Conservation (phyloP, 768 basidiomycete species). For the Suillus hirtellus region DNA sequence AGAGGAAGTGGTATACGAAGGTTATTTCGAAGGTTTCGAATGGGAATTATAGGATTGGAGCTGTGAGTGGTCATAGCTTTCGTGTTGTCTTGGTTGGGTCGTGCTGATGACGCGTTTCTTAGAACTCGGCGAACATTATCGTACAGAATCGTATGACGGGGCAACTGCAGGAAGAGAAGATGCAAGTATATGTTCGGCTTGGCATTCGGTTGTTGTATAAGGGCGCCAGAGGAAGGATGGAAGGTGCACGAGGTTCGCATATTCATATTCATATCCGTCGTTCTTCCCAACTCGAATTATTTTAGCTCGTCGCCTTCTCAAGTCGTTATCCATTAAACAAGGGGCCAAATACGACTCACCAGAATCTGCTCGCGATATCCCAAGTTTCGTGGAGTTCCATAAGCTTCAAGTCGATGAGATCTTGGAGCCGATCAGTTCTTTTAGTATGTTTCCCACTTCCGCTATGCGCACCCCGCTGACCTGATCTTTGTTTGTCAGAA, state of each 20-base stretch:
- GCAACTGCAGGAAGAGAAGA: conserved; percentile 95
- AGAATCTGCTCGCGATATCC: conserved; percentile 82
- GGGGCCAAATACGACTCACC: conserved; percentile 90
- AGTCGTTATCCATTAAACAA: conserved; percentile 90
- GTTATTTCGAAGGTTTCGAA: conserved; percentile 82
- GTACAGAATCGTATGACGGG: conserved; percentile 94
- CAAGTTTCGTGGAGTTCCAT: conserved; percentile 88
- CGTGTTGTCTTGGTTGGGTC: conserved; percentile 8
- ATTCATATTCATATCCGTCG: not conserved
- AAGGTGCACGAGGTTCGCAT: conserved; percentile 74
- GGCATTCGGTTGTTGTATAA: conserved; percentile 94
- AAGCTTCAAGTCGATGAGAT: conserved; percentile 82
- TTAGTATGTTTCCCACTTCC: conserved; percentile 53
- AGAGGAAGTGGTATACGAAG: conserved; percentile 96
- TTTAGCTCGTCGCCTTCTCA: conserved; percentile 79
- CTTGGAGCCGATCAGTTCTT: conserved; percentile 76
- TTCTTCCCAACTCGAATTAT: conserved; percentile 6
- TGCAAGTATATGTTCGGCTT: conserved; percentile 90
- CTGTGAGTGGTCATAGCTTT: conserved; percentile 49
- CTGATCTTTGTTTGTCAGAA: conserved; percentile 42
- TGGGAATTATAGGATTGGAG: conserved; percentile 88
- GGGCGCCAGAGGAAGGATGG: conserved; percentile 87
- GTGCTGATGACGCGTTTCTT: not conserved
- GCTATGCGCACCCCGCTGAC: conserved; percentile 7
- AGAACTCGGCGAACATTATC: conserved; percentile 98